Evolutionary conservation across 306 rosid species (phyloP).

Genomic region (Trifolium dubium): DNA sequence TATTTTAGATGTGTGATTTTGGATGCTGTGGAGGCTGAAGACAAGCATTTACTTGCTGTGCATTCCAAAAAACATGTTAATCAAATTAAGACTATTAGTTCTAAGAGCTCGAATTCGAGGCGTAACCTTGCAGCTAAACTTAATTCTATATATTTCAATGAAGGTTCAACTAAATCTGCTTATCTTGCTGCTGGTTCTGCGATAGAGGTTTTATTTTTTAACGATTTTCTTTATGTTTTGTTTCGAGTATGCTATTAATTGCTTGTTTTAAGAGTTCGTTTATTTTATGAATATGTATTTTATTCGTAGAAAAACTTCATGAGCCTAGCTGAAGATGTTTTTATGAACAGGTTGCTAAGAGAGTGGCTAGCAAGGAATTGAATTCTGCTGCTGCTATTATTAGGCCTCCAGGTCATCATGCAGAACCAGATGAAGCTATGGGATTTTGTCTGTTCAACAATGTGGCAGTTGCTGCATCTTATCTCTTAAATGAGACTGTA

Average conservation of each 20-base stretch:
- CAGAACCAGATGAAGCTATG: slow-evolving; percentile 81
- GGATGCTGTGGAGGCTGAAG: slow-evolving; percentile 81
- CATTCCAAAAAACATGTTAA: slow-evolving; percentile 70
- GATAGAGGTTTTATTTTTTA: slow-evolving; percentile 56
- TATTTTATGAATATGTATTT: background rate
- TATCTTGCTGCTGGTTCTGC: slow-evolving; percentile 92
- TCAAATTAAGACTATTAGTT: slow-evolving; percentile 72
- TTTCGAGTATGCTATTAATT: background rate
- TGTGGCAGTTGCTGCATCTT: slow-evolving; percentile 80
- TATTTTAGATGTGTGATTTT: slow-evolving; percentile 78
- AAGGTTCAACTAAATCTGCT: slow-evolving; percentile 87
- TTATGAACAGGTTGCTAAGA: slow-evolving; percentile 62
- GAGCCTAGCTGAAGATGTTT: slow-evolving; percentile 40
- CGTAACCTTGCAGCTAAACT: slow-evolving; percentile 55
- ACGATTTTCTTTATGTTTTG: background rate
- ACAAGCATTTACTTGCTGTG: slow-evolving; percentile 55
- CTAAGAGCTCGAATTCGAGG: slow-evolving; percentile 53
- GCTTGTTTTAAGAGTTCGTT: slow-evolving; percentile 16
- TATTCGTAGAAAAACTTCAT: slow-evolving; percentile 1
- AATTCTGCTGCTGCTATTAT: slow-evolving; percentile 82
- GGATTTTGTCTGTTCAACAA: slow-evolving; percentile 94
- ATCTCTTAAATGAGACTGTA: slow-evolving; percentile 75
- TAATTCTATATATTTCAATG: slow-evolving; percentile 77
- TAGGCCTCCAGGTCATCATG: slow-evolving; percentile 99
- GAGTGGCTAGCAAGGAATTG: slow-evolving; percentile 83